phyloP scores from a whole-genome alignment of 345 rosid genomes.

The Cochlearia excelsa region DNA sequence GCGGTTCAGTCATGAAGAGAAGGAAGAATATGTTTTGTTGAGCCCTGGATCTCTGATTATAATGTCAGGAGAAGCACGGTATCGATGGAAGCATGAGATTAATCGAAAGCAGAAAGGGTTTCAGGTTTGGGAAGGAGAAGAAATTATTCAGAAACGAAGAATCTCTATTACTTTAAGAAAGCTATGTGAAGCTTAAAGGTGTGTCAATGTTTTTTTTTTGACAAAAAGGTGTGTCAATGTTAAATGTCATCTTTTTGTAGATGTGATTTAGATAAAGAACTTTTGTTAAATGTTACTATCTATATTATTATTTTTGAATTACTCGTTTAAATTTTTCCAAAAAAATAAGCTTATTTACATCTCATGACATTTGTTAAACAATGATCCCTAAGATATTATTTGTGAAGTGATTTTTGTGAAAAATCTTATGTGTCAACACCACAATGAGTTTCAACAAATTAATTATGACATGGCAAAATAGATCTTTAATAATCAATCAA shows the following conservation, averaged over 20 bases:
- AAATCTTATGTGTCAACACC: too few species aligned
- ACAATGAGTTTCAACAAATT: too few species aligned
- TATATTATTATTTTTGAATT: too few species aligned
- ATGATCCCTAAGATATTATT: too few species aligned
- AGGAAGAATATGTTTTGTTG: slow-evolving; percentile 45
- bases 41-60: slow-evolving; percentile 76
- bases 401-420: too few species aligned
- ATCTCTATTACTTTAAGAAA: slow-evolving; percentile 77
- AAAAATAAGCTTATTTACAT: too few species aligned
- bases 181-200: slow-evolving; percentile 40
- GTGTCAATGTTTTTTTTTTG: not conserved
- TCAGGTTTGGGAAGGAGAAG: slow-evolving; percentile 75
- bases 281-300: too few species aligned
- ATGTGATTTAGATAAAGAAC: not conserved
- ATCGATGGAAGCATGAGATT: slow-evolving; percentile 86
- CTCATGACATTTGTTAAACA: too few species aligned
- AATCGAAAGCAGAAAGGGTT: slow-evolving; percentile 69
- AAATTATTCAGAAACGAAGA: slow-evolving; percentile 62
- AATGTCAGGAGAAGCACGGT: slow-evolving; percentile 83
- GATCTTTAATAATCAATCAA: too few species aligned
- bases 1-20: slow-evolving; percentile 55
- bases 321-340: too few species aligned
- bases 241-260: not conserved
- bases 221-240: too few species aligned
- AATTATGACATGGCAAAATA: too few species aligned